Evolutionary conservation across 176 grass and related monocot genomes (phyloP), one percentile per base, ranked within the genome.

Genomic region (Zizania latifolia): DNA sequence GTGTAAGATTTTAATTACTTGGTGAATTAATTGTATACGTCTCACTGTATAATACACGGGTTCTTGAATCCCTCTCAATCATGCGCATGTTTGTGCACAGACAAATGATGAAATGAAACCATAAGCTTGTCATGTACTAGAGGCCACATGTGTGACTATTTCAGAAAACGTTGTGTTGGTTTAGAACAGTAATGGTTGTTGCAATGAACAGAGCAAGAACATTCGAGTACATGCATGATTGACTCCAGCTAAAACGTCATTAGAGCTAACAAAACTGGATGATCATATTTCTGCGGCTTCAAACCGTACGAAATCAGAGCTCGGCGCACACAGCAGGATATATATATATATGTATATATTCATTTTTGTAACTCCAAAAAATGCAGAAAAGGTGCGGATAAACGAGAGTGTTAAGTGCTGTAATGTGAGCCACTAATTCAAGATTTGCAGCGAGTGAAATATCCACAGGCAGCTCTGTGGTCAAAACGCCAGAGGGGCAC

Each of bases 351-450:
- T n/a, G n/a, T n/a, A n/a, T n/a, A n/a, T n/a, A n/a, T n/a, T n/a
- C n/a, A n/a, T n/a, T n/a, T n/a, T n/a, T n/a, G n/a, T n/a, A n/a
- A n/a, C n/a, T n/a, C n/a, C n/a, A n/a, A n/a, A n/a, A n/a, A n/a
- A n/a, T n/a, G n/a, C n/a, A n/a, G n/a, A 27, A n/a, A 22, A 29
- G 14, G 7, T 8, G 5, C 5, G 51, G 72, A 84, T 77, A 70
- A 62, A 62, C 23, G 32, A 2, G 65, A 62, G 22, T 15, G 22
- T 15, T 46, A 71, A 40, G 27, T 12, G 11, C 82, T 51, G 32
- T 78, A 78, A 84, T 64, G n/a, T 78, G 34, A 44, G 1, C 75
- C 82, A 78, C 82, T 78, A 78, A 65, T 64, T 78, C 58, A 1
- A 71, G 66, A 78, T 84, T 71, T 72, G 56, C 44, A 2, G 40